These are phyloP conservation scores for Aaosphaeria arxii DNA, from an alignment of 2,329 filamentous ascomycete species.

Conservation along the genomic window DNA sequence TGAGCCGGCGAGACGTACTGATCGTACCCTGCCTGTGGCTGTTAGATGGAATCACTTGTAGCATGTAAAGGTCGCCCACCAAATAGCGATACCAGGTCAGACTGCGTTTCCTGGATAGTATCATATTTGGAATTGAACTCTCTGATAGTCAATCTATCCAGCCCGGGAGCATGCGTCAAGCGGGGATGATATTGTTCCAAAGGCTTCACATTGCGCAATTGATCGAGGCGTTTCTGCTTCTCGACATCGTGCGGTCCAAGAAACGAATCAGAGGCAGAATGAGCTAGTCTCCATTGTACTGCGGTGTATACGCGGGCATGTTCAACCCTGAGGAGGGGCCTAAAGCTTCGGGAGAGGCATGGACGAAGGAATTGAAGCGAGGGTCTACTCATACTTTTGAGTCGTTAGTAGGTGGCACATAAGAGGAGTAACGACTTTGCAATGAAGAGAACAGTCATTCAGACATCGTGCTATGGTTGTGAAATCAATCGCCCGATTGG, in stretches of 20 bases:
- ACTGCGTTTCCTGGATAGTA: slow-evolving; percentile 18
- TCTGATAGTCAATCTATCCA: slow-evolving; percentile 18
- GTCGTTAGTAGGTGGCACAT: slow-evolving; percentile 33
- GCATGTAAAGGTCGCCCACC: slow-evolving; percentile 20
- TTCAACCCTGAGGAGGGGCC: slow-evolving; percentile 34
- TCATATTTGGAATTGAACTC: slow-evolving; percentile 30
- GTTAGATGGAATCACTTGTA: slow-evolving; percentile 16
- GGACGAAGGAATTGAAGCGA: slow-evolving; percentile 56
- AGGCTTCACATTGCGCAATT: slow-evolving; percentile 50
- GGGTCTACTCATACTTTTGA: slow-evolving; percentile 44
- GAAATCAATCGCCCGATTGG: slow-evolving; percentile 52
- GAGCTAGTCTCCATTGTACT: slow-evolving; percentile 30
- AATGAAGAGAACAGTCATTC: slow-evolving; percentile 1
- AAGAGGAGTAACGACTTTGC: slow-evolving; percentile 6
- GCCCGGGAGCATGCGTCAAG: slow-evolving; percentile 18
- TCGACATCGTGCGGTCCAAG: slow-evolving; percentile 41
- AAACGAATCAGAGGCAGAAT: slow-evolving; percentile 17
- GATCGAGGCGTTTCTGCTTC: slow-evolving; percentile 53
- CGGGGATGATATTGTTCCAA: slow-evolving; percentile 58
- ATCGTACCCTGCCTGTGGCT: slow-evolving; percentile 67
- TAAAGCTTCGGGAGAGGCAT: slow-evolving; percentile 47
- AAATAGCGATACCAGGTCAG: slow-evolving; percentile 32
- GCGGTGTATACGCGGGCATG: slow-evolving; percentile 53
- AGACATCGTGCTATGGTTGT: slow-evolving; percentile 28
- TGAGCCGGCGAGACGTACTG: slow-evolving; percentile 67